A percentile compares a stretch with the other conserved stretches of the same genome.
phyloP scores from a whole-genome alignment of 805 yeast genomes.

The Candida broadrunensis region DNA sequence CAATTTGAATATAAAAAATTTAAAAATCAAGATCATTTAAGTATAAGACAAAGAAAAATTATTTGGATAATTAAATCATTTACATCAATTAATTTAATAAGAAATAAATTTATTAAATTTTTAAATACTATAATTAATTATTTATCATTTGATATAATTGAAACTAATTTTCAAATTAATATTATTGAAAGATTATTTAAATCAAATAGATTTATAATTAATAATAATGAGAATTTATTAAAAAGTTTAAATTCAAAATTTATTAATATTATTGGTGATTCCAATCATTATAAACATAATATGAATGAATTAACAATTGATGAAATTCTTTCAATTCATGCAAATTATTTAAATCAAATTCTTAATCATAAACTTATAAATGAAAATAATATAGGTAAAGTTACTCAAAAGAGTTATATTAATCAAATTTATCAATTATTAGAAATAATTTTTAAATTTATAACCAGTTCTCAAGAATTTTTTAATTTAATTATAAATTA shows the following conservation, averaged over 20 bases:
- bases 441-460: conserved; percentile 29
- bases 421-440: conserved; percentile 30
- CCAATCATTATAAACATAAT: conserved; percentile 5
- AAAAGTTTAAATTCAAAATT: conserved; percentile 3
- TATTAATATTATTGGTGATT: conserved; percentile 1
- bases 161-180: conserved; percentile 28
- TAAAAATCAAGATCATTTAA: conserved; percentile 17
- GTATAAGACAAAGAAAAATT: conserved; percentile 21
- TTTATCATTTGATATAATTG: conserved; percentile 47
- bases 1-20: conserved; percentile 6
- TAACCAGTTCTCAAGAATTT: conserved; percentile 34
- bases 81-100: conserved; percentile 32
- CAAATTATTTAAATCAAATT: conserved; percentile 23
- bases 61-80: conserved; percentile 28
- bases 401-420: conserved; percentile 25
- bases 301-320: conserved; percentile 44
- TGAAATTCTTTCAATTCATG: conserved; percentile 41
- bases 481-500: conserved; percentile 24
- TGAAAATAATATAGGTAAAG: conserved; percentile 26
- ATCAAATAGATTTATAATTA: conserved; percentile 4
- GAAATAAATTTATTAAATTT: conserved; percentile 40
- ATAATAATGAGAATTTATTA: conserved; percentile 1
- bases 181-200: conserved; percentile 21
- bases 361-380: conserved; percentile 30
- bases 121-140: conserved; percentile 38